These are phyloP conservation scores for Alternaria arbusti DNA, from an alignment of 2,329 filamentous ascomycete species.

Conservation along the genomic window DNA sequence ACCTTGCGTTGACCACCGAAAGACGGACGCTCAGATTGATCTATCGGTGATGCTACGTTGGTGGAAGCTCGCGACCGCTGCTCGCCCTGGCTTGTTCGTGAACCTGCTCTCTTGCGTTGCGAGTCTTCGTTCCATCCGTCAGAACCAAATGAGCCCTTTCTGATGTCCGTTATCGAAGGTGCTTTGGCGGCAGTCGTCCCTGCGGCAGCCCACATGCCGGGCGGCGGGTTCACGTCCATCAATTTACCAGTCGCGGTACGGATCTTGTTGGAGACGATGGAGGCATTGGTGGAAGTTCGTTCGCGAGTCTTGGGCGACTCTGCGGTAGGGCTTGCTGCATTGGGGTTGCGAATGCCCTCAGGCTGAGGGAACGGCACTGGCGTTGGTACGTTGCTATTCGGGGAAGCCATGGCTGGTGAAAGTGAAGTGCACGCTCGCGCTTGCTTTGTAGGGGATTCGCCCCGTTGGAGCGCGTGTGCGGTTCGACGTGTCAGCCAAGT, in stretches of 20 bases:
- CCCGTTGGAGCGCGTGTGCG: constrained; percentile 1
- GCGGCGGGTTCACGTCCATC: constrained; percentile 48
- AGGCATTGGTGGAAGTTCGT: constrained; percentile 43
- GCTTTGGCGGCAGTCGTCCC: constrained; percentile 50
- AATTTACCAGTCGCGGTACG: constrained; percentile 46
- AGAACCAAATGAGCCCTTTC: constrained; percentile 44
- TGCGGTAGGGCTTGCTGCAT: constrained; percentile 14
- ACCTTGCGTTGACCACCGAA: constrained; percentile 7
- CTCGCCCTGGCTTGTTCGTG: constrained; percentile 34
- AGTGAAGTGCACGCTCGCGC: not conserved
- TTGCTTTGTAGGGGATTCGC: constrained; percentile 8
- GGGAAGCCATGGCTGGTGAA: constrained; percentile 27
- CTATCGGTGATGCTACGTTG: constrained; percentile 7
- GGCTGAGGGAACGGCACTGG: constrained; percentile 39
- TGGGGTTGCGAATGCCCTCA: constrained; percentile 18
- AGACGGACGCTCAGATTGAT: constrained; percentile 10
- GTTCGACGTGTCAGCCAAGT: constrained; percentile 18
- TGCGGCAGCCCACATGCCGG: constrained; percentile 55
- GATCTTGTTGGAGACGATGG: constrained; percentile 38
- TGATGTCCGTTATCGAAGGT: constrained; percentile 53
- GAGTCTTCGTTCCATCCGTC: constrained; percentile 43
- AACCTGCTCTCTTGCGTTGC: constrained; percentile 33
- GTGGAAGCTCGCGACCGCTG: constrained; percentile 13
- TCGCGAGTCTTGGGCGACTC: constrained; percentile 25
- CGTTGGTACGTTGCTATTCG: constrained; percentile 27